Percentiles rank a stretch among this genome's conserved stretches.
These are phyloP conservation scores for Tuber brumale DNA, from an alignment of 495 filamentous ascomycete genomes.

Conservation along the genomic window DNA sequence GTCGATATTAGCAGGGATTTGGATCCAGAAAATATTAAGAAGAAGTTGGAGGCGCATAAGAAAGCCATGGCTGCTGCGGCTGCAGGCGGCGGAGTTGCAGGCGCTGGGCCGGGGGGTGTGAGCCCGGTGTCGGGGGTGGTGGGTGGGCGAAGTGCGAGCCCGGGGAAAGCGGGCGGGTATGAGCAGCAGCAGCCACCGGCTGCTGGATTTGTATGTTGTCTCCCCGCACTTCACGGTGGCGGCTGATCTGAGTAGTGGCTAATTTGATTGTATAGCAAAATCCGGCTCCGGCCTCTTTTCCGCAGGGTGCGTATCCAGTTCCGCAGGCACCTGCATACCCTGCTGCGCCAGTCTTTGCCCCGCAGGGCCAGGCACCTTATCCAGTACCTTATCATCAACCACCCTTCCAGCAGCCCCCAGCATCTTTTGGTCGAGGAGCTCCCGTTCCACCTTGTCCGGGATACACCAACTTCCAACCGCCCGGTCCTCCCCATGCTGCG, in stretches of 20 bases:
- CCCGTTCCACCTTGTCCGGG: constrained; percentile 14
- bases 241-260: constrained; percentile 15
- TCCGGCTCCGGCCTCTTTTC: constrained; percentile 34
- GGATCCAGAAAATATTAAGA: constrained; percentile 68
- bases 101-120: constrained; percentile 19
- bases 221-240: neutral
- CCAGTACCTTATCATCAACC: constrained; percentile 25
- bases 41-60: constrained; percentile 72
- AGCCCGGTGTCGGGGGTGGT: constrained; percentile 15
- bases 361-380: constrained; percentile 25
- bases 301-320: constrained; percentile 32
- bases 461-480: constrained; percentile 32
- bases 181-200: constrained; percentile 35
- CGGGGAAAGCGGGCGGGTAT: constrained; percentile 30
- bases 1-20: constrained; percentile 50
- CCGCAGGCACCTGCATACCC: constrained; percentile 35
- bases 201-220: constrained; percentile 25
- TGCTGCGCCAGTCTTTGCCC: constrained; percentile 17
- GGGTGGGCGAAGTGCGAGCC: constrained; percentile 36
- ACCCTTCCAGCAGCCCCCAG: constrained; percentile 27
- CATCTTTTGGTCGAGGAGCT: constrained; percentile 35
- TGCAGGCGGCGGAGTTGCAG: constrained; percentile 18
- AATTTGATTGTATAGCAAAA: constrained; percentile 18
- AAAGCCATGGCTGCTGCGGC: constrained; percentile 37
- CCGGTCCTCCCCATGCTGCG: constrained; percentile 3